Evolutionary conservation across 2,329 filamentous ascomycete genomes (phyloP).

Genomic region (Curvularia sp.): DNA sequence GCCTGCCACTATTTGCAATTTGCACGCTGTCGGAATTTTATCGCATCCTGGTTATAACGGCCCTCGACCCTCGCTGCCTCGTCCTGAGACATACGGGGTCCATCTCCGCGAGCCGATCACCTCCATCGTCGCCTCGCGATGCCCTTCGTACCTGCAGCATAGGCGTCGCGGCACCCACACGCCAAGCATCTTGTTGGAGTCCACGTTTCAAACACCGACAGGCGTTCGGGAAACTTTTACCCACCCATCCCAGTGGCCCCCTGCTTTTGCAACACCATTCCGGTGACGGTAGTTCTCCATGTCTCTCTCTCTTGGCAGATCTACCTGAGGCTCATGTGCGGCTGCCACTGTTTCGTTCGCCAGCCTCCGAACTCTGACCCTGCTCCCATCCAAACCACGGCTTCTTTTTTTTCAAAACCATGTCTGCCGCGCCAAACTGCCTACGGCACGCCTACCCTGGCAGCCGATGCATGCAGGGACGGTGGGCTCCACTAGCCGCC

Average conservation of each 20-base stretch:
- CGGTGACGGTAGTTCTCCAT: neutral
- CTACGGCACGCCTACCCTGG: slow-evolving; percentile 7
- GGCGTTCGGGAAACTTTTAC: slow-evolving; percentile 12
- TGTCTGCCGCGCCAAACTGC: slow-evolving; percentile 17
- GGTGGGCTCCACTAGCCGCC: slow-evolving; percentile 12
- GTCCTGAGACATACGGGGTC: slow-evolving; percentile 30
- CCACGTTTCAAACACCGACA: slow-evolving; percentile 16
- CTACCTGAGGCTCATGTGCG: slow-evolving; percentile 7
- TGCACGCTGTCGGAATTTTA: slow-evolving; percentile 26
- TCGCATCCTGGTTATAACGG: slow-evolving; percentile 17
- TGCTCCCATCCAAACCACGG: slow-evolving; percentile 20
- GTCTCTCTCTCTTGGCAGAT: neutral
- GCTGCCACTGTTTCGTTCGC: slow-evolving; percentile 26
- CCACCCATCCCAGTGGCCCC: too few species aligned
- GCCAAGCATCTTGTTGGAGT: slow-evolving; percentile 23
- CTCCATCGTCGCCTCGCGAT: slow-evolving; percentile 26
- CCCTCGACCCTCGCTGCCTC: slow-evolving; percentile 28
- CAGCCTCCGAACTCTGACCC: slow-evolving; percentile 27
- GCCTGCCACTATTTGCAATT: neutral
- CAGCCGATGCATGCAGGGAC: slow-evolving; percentile 13
- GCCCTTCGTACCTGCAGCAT: slow-evolving; percentile 24
- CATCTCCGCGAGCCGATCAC: slow-evolving; percentile 21
- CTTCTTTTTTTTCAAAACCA: slow-evolving; percentile 23
- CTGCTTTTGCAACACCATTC: slow-evolving; percentile 13
- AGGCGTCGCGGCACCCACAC: slow-evolving; percentile 24